These are phyloP conservation scores for Platismatia glauca DNA, from an alignment of 495 filamentous ascomycete species.

Conservation along the genomic window DNA sequence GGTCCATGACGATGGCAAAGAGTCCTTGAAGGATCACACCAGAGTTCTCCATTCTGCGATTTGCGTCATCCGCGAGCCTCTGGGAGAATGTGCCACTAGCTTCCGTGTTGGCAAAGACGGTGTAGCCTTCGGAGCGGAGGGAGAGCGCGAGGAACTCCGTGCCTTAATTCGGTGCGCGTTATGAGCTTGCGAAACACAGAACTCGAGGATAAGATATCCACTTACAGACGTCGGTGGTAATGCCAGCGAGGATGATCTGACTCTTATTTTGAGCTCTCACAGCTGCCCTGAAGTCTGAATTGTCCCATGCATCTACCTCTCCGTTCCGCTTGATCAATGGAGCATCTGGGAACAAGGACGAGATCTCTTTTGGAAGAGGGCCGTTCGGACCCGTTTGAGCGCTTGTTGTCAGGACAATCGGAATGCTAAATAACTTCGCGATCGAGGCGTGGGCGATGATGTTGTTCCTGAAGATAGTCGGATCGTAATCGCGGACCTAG, in stretches of 20 bases:
- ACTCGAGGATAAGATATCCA: too few relatives aligned
- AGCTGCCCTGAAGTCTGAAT: constrained; percentile 57
- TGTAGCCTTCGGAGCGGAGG: constrained; percentile 60
- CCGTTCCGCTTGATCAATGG: constrained; percentile 60
- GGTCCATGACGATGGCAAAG: constrained; percentile 59
- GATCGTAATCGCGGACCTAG: constrained; percentile 52
- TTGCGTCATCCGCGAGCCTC: constrained; percentile 50
- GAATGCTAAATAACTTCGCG: constrained; percentile 57
- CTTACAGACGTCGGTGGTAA: constrained; percentile 66
- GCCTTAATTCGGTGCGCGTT: constrained; percentile 21
- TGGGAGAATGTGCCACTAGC: constrained; percentile 55
- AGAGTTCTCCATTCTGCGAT: constrained; percentile 55
- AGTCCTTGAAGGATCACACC: constrained; percentile 57
- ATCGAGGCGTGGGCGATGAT: constrained; percentile 62
- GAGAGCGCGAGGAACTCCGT: constrained; percentile 63
- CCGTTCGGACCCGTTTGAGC: constrained; percentile 58
- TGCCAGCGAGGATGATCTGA: constrained; percentile 66
- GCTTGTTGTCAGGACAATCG: constrained; percentile 62
- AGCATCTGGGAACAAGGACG: constrained; percentile 56
- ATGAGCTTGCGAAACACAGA: too few relatives aligned
- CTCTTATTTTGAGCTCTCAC: constrained; percentile 55
- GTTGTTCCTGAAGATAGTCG: constrained; percentile 54
- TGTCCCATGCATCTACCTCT: constrained; percentile 78
- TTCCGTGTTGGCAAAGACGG: constrained; percentile 70
- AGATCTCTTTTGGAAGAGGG: constrained; percentile 59